These are phyloP conservation scores for Yarrowia yakushimensis DNA, from an alignment of 805 yeast species.

Conservation along the genomic window DNA sequence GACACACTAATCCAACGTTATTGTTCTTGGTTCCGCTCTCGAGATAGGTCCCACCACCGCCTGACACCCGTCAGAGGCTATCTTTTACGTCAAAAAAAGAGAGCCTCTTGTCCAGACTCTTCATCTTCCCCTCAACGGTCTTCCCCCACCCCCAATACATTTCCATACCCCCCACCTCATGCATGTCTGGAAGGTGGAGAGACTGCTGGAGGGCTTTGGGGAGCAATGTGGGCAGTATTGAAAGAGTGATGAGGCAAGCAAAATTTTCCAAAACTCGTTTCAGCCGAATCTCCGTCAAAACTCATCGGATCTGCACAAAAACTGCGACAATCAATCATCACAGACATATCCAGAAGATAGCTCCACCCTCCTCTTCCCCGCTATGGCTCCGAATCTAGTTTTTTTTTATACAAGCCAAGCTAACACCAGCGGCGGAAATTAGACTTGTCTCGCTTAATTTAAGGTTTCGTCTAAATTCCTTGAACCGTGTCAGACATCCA, in stretches of 20 bases:
- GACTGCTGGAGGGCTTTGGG: background rate
- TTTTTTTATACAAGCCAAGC: background rate
- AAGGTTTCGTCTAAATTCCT: slow-evolving; percentile 3
- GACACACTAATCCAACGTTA: background rate
- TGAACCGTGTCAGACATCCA: background rate
- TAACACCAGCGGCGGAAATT: background rate
- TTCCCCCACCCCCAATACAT: background rate
- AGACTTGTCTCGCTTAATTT: background rate
- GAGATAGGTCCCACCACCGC: background rate
- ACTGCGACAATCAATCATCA: background rate
- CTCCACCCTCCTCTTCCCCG: background rate
- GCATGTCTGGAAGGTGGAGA: background rate
- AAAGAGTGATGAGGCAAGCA: too few relatives aligned
- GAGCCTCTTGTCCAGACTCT: background rate
- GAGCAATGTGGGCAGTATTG: too few relatives aligned
- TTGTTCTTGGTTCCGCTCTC: background rate
- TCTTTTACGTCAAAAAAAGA: background rate
- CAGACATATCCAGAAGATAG: too few relatives aligned
- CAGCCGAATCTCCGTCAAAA: background rate
- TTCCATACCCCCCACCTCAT: background rate
- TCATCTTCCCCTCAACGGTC: background rate
- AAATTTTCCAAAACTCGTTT: too few relatives aligned
- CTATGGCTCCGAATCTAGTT: background rate
- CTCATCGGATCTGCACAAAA: background rate
- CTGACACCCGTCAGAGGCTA: background rate